Base-by-base conservation (phyloP, 805 yeast species). In the Sugiyamaella chiloensis region DNA sequence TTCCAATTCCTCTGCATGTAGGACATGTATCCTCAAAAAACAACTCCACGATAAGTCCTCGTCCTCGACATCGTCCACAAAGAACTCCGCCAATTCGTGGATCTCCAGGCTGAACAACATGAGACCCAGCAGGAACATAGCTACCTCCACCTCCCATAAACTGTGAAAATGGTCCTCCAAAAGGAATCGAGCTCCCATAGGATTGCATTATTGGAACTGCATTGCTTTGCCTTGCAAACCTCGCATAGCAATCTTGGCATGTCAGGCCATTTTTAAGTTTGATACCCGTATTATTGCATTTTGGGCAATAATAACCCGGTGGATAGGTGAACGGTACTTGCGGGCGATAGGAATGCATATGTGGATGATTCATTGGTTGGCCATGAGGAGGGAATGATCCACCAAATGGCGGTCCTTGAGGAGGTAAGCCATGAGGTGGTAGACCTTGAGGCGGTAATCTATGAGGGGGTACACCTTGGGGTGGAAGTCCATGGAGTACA, bases 261-360 rank as follows among this genome's bases (percentile, higher is more conserved):
- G 79, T 68, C 41, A 67, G 70, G n/a, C 84, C 85, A 55, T 79
- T 81, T 59, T 77, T 81, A 20, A 66, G 37, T 58, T 76, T 74
- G 60, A 70, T 72, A 1, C 95, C 95, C 0, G 90, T 83, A 60
- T 87, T 87, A 47, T 73, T 69, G 67, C 96, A 87, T 58, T 82
- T 83, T 6, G 68, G 64, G 60, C 96, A 87, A 48, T 68, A 66
- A 59, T 69, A 83, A 2, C 79, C 73, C 2, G 54, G 62, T 0
- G 95, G 95, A 56, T 85, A 87, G 42, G 63, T 62, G 79, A 86
- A 84, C 0, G 90, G 86, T 5, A 29, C 4, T 6, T n/a, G n/a
- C n/a, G 23, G 14, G 14, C 40, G 14, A 35, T 16, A 35, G 40
- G 40, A 35, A 11, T 35, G 11, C 11, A 11, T 16, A 35, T n/a